Conservation (phyloP, 2,329 filamentous ascomycete species). For the Botrytis aclada region DNA sequence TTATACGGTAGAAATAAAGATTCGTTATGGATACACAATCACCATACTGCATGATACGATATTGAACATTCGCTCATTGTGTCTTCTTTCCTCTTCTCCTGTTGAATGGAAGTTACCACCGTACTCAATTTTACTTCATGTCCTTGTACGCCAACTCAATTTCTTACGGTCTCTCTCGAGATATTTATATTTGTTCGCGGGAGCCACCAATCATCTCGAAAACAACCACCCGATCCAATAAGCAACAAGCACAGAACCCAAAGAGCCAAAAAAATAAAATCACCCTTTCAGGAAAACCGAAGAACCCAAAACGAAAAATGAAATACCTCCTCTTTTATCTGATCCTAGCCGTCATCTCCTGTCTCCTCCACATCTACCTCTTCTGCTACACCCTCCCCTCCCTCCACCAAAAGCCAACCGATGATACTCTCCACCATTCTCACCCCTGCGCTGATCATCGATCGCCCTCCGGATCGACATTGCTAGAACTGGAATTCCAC, state of each 20-base stretch:
- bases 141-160: background rate
- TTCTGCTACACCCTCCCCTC: background rate
- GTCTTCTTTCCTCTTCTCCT: background rate
- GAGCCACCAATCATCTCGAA: background rate
- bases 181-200: background rate
- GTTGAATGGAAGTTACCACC: background rate
- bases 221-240: background rate
- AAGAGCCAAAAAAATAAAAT: background rate
- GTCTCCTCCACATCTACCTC: conserved; percentile 5
- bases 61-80: background rate
- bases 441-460: background rate
- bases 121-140: background rate
- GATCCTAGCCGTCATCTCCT: background rate
- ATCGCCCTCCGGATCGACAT: background rate
- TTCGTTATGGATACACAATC: background rate
- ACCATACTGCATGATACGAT: background rate
- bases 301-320: background rate
- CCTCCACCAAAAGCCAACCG: no score
- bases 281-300: background rate
- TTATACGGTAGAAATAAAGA: background rate
- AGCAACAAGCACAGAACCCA: background rate
- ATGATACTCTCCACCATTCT: background rate
- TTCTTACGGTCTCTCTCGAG: background rate
- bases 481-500: background rate
- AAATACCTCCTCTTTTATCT: background rate